Conservation (phyloP, 1,139 yeast species). For the Blastobotrys apis region DNA sequence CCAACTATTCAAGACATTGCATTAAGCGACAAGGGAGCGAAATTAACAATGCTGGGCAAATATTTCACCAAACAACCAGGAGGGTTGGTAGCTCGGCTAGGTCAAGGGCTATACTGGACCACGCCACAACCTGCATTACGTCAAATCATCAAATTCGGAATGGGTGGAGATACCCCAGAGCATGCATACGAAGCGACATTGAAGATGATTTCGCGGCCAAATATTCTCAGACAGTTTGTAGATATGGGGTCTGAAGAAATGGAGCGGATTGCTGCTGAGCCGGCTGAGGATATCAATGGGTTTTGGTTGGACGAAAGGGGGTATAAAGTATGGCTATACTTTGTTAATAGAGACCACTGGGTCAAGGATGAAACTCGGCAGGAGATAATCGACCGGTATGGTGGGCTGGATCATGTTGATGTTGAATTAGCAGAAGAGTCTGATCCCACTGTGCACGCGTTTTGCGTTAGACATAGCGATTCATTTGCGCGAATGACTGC, state of each 20-base stretch:
- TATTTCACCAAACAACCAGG: conserved; percentile 17
- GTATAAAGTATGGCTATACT: conserved; percentile 49
- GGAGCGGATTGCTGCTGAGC: conserved; percentile 40
- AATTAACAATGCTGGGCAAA: conserved; percentile 33
- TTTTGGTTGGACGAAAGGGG: conserved; percentile 39
- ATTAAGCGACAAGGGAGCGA: conserved; percentile 47
- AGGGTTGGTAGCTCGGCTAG: conserved; percentile 8
- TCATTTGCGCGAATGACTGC: conserved; percentile 41
- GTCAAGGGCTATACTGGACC: conserved; percentile 23
- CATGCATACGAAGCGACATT: conserved; percentile 45
- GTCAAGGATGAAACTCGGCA: conserved; percentile 48
- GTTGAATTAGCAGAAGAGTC: conserved; percentile 32
- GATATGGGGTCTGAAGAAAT: conserved; percentile 57
- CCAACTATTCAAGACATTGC: conserved; percentile 61
- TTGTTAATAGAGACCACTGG: conserved; percentile 61
- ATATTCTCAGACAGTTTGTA: conserved; percentile 49
- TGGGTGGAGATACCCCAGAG: conserved; percentile 29
- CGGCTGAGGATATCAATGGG: conserved; percentile 45
- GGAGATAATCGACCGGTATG: conserved; percentile 40
- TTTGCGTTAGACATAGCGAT: conserved; percentile 52
- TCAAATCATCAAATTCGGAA: conserved; percentile 11
- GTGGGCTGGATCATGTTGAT: conserved; percentile 32
- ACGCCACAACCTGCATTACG: conserved; percentile 19
- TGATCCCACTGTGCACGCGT: conserved; percentile 47
- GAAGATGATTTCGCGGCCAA: conserved; percentile 40